These are phyloP conservation scores for Chaetomiaceae sp. DNA, from an alignment of 2,329 filamentous ascomycete genomes.

Conservation along the genomic window DNA sequence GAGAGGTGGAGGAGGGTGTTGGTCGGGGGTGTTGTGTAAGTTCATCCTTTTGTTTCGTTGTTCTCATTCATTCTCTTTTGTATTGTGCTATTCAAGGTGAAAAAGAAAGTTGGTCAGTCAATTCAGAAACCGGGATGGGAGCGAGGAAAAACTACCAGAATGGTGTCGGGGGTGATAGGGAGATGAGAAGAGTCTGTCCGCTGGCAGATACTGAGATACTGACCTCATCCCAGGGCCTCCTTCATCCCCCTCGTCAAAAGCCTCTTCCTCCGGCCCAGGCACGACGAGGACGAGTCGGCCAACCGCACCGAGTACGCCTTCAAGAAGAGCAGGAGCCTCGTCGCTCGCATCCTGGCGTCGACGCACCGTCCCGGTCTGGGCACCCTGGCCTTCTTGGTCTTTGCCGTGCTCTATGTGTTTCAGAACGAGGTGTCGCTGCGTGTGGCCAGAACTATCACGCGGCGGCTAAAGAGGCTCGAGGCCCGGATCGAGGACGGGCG, in stretches of 20 bases:
- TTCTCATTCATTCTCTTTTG: neutral
- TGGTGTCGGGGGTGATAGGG: no score
- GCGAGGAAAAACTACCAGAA: no score
- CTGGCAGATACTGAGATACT: no score
- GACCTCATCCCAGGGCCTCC: no score
- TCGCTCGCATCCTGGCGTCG: conserved; percentile 45
- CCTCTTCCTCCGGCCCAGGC: conserved; percentile 45
- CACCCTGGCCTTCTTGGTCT: conserved; percentile 50
- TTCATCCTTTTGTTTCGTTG: conserved; percentile 11
- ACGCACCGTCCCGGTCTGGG: conserved; percentile 45
- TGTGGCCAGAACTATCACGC: conserved; percentile 49
- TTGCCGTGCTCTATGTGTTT: conserved; percentile 55
- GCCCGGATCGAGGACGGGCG: conserved; percentile 46
- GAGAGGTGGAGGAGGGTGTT: conserved; percentile 51
- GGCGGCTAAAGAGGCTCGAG: conserved; percentile 45
- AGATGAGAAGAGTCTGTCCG: no score
- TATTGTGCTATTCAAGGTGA: neutral
- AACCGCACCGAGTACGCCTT: conserved; percentile 58
- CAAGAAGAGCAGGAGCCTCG: conserved; percentile 44
- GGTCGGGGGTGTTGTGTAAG: conserved; percentile 49
- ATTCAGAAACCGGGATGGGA: no score
- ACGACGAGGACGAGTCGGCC: conserved; percentile 36
- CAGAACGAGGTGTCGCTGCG: conserved; percentile 54
- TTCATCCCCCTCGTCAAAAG: conserved; percentile 50
- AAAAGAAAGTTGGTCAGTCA: neutral